Conservation (phyloP, 139 green algal species). For the Spirogloea muscicola region DNA sequence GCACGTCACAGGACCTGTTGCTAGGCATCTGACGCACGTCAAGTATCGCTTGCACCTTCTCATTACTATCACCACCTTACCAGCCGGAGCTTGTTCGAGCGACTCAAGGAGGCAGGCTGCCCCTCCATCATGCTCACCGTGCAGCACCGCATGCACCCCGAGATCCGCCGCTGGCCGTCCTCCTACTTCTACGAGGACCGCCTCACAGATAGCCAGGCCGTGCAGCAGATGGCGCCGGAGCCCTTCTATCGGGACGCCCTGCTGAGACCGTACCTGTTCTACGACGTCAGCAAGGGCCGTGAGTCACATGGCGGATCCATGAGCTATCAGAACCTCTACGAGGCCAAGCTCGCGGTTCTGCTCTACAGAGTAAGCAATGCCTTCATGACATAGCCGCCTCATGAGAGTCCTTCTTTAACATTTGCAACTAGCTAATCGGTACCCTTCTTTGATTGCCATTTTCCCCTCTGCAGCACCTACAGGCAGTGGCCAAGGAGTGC, state of each 20-base stretch:
- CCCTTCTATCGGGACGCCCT: slow-evolving; percentile 32
- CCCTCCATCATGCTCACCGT: slow-evolving; percentile 60
- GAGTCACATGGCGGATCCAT: slow-evolving; percentile 11
- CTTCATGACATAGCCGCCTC: too few species aligned
- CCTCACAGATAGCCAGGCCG: slow-evolving; percentile 58
- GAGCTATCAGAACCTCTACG: slow-evolving; percentile 11
- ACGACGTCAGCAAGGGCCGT: slow-evolving; percentile 30
- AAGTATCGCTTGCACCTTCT: too few species aligned
- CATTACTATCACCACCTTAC: too few species aligned
- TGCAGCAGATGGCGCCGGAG: background rate
- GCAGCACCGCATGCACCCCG: slow-evolving; percentile 85
- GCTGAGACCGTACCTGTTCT: slow-evolving; percentile 74
- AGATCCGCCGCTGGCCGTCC: slow-evolving; percentile 76
- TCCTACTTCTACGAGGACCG: slow-evolving; percentile 71
- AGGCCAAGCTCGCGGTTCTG: slow-evolving; percentile 4
- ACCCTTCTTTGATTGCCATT: too few species aligned
- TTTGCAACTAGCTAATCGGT: too few species aligned
- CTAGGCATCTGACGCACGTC: too few species aligned
- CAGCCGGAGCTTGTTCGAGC: slow-evolving; percentile 27
- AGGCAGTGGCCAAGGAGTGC: background rate
- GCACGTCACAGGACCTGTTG: too few species aligned
- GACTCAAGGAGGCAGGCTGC: slow-evolving; percentile 60
- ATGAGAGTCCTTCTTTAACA: too few species aligned
- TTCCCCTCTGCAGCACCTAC: background rate
- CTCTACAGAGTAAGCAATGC: slow-evolving; percentile 15